phyloP scores from a whole-genome alignment of 257 asterid species.

The Linderniella brevidens region DNA sequence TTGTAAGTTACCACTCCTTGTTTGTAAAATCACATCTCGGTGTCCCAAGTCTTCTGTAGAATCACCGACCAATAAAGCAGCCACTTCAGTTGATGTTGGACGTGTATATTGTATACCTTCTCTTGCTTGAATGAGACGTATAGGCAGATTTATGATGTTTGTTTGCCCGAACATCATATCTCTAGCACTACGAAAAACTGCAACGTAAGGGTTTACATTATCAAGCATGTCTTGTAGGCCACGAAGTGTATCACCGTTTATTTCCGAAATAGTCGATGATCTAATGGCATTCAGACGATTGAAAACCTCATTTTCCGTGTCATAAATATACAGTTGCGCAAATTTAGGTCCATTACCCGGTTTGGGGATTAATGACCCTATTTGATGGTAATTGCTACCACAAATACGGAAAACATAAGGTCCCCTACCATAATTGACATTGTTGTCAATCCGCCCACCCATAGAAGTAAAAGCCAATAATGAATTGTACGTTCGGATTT shows the following conservation, averaged over 20 bases:
- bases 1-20: background rate
- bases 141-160: background rate
- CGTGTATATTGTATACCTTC: background rate
- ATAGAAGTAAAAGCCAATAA: background rate
- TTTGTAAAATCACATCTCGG: background rate
- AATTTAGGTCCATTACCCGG: background rate
- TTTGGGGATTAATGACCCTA: background rate
- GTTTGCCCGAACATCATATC: background rate
- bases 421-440: background rate
- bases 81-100: background rate
- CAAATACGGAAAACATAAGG: background rate
- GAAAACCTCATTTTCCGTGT: background rate
- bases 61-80: background rate
- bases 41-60: background rate
- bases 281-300: background rate
- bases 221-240: conserved; percentile 1
- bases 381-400: background rate
- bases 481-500: background rate
- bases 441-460: background rate
- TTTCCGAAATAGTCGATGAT: too few species aligned
- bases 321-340: background rate
- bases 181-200: background rate
- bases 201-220: background rate
- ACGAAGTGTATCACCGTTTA: background rate
- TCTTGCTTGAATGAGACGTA: background rate